Conservation (phyloP, 2,329 filamentous ascomycete genomes). For the Aaosphaeria pasadenensis region DNA sequence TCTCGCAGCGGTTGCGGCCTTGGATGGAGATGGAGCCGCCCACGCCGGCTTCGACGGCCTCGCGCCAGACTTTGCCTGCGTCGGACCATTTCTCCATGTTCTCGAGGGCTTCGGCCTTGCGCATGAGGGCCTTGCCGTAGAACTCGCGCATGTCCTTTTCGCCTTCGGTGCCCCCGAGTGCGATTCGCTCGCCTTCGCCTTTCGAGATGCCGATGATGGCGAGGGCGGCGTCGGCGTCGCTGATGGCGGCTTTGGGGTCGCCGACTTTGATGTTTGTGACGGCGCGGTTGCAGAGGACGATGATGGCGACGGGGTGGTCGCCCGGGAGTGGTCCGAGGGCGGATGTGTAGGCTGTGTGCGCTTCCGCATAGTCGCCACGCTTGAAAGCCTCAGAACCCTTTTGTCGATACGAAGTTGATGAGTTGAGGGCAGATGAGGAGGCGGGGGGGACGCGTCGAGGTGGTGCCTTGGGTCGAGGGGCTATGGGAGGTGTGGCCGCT, state of each 20-base stretch:
- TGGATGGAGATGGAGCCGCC: constrained; percentile 83
- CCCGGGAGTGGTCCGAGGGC: constrained; percentile 73
- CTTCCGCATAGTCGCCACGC: constrained; percentile 84
- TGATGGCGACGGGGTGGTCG: constrained; percentile 77
- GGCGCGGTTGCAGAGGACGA: constrained; percentile 89
- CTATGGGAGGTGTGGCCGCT: constrained; percentile 36
- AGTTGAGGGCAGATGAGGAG: constrained; percentile 66
- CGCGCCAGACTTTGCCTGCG: constrained; percentile 75
- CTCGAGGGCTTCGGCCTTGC: constrained; percentile 93
- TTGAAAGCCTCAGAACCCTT: constrained; percentile 89
- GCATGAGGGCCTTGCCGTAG: constrained; percentile 87
- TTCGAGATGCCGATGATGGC: constrained; percentile 73
- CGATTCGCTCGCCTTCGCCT: constrained; percentile 77
- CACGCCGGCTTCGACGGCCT: constrained; percentile 78
- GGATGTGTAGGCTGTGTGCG: constrained; percentile 76
- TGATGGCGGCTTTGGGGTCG: constrained; percentile 81
- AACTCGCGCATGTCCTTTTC: constrained; percentile 88
- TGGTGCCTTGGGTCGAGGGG: constrained; percentile 48
- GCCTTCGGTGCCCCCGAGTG: constrained; percentile 57
- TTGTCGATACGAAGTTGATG: constrained; percentile 73
- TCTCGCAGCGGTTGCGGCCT: constrained; percentile 85
- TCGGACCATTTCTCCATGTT: constrained; percentile 93
- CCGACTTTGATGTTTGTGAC: constrained; percentile 89
- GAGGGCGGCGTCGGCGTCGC: constrained; percentile 79
- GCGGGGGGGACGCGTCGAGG: constrained; percentile 64